Evolutionary conservation across 176 grass and related monocot species (phyloP), one percentile per base, ranked within the genome.

Genomic region (Zea mays): DNA sequence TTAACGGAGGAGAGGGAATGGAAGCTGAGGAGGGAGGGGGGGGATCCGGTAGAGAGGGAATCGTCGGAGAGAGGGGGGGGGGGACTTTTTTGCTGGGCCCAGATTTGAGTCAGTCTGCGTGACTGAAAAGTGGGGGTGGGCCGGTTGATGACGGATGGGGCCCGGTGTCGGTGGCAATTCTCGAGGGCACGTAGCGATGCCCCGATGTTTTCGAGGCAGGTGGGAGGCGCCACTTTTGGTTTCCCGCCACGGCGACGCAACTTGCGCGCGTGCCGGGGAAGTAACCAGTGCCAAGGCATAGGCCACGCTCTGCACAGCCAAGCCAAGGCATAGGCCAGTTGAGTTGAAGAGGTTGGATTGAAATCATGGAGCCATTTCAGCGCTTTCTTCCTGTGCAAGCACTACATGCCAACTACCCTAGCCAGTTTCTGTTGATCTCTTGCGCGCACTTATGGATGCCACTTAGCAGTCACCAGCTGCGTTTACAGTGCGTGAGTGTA

Each of bases 221-320:
- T 42, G 63, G 69, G 70, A 66, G 78, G 41, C 0, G 47, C 1
- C 40, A 19, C 19, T 73, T 87, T 87, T 63, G 43, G 62, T 88
- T 88, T 88, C 86, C 86, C 75, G 86, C 86, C 81, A 88, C 75
- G 37, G 38, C 36, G 74, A 48, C 8, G 46, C 45, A 6, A 51
- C 41, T 36, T 27, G 58, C n/a, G 0, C n/a, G n/a, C 38, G 38
- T 39, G 38, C 38, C 38, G 38, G 38, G 38, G 38, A 39, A 4
- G 38, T 39, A 39, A 39, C 38, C 38, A 39, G 38, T 27, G 27
- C 27, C n/a, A n/a, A n/a, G n/a, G n/a, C n/a, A n/a, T n/a, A n/a
- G n/a, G n/a, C n/a, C 27, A 27, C 27, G 27, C 27, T 27, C 27
- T 27, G 27, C 27, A 27, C 27, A 27, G 27, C 27, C 27, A n/a